Conservation (phyloP, 2,329 filamentous ascomycete genomes). For the Herpotrichia juniperi region DNA sequence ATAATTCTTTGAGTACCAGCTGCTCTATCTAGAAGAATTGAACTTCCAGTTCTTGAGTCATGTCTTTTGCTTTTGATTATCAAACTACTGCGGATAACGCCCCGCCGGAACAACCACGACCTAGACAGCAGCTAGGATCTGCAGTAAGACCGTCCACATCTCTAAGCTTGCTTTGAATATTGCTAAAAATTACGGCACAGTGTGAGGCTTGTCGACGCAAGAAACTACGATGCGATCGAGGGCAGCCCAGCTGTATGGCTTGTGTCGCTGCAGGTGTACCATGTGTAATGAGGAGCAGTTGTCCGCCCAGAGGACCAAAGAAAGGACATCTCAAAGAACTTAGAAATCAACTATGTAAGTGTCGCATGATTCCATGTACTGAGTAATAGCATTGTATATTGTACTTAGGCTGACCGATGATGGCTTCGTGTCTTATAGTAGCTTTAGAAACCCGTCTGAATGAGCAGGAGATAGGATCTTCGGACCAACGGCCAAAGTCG, state of each 20-base stretch:
- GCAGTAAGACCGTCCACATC: no score
- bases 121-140: no score
- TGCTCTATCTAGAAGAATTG: no score
- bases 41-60: no score
- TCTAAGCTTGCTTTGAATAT: no score
- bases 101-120: no score
- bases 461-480: conserved; percentile 2
- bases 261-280: conserved; percentile 3
- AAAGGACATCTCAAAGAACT: conserved; percentile 7
- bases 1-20: no score
- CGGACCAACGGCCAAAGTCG: neutral
- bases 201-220: no score
- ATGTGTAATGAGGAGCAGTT: conserved; percentile 3
- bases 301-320: conserved; percentile 8
- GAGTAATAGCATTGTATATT: neutral
- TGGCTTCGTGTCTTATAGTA: neutral
- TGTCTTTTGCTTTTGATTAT: no score
- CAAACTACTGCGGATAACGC: no score
- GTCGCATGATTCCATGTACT: neutral
- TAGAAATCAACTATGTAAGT: conserved; percentile 3
- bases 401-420: no score
- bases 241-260: conserved; percentile 3
- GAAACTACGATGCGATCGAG: conserved; percentile 8
- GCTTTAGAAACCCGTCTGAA: conserved; percentile 6
- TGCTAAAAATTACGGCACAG: no score